phyloP scores from a whole-genome alignment of 371 early-diverging fungal species.

The Gilbertella persicaria region DNA sequence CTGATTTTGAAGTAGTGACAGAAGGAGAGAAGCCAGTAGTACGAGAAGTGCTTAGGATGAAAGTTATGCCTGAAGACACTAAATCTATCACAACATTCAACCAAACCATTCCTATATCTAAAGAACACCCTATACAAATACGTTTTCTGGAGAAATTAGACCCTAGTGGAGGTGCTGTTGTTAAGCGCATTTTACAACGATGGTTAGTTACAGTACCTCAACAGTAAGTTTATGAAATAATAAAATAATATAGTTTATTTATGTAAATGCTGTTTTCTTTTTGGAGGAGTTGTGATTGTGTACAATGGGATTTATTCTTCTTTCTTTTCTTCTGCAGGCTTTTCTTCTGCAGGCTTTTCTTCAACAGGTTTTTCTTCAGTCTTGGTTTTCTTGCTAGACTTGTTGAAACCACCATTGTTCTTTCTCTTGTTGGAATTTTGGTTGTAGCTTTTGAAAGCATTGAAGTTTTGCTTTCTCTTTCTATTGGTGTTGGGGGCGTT shows the following conservation, averaged over 20 bases:
- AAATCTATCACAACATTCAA: constrained; percentile 15
- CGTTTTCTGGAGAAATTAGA: constrained; percentile 61
- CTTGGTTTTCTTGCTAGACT: constrained; percentile 16
- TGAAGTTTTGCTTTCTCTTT: constrained; percentile 9
- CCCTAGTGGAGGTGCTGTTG: constrained; percentile 55
- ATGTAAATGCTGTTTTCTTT: too few species aligned
- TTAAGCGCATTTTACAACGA: constrained; percentile 55
- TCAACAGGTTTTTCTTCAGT: constrained; percentile 11
- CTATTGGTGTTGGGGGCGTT: constrained; percentile 15
- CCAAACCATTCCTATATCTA: constrained; percentile 44
- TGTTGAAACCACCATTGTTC: constrained; percentile 1
- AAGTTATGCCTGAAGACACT: constrained; percentile 30
- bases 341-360: constrained; percentile 11
- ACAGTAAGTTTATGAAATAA: background rate
- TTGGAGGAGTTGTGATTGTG: background rate
- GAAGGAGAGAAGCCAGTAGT: constrained; percentile 35
- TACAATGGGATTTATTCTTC: background rate
- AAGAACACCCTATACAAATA: constrained; percentile 44
- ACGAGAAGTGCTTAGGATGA: constrained; percentile 54
- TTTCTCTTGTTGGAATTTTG: constrained; percentile 16
- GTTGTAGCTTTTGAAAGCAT: constrained; percentile 19
- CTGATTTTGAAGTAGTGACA: constrained; percentile 46
- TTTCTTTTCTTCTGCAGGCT: constrained; percentile 1
- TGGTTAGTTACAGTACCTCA: constrained; percentile 44
- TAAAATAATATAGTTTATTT: background rate